These are phyloP conservation scores for Syzygium aromaticum DNA, from an alignment of 345 rosid species.

Conservation along the genomic window DNA sequence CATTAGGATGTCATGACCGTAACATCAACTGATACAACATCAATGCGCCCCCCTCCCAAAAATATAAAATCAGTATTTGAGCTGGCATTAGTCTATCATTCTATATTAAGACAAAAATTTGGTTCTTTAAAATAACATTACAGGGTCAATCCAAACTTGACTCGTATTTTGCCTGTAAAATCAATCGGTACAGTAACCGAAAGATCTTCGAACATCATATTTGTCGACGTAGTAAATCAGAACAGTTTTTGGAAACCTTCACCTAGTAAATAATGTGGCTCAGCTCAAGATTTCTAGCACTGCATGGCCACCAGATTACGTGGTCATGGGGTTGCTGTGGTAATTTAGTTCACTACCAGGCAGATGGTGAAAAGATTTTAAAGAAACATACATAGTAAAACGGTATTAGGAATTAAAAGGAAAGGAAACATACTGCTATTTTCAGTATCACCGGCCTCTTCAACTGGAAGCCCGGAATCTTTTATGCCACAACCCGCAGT, in stretches of 20 bases:
- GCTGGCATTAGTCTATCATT: not conserved
- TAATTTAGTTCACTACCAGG: not conserved
- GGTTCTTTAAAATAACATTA: not conserved
- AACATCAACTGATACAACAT: not conserved
- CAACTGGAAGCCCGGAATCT: slow-evolving; percentile 58
- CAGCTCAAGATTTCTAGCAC: not conserved
- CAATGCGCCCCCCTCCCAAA: not conserved
- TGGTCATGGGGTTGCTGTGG: not conserved
- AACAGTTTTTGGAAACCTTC: not conserved
- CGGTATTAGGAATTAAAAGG: not conserved
- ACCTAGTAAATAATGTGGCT: not conserved
- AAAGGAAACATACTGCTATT: slow-evolving; percentile 50
- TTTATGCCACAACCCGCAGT: slow-evolving; percentile 88
- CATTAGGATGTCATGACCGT: not conserved
- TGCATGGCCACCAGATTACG: not conserved
- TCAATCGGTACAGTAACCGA: not conserved
- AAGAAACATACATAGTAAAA: not conserved
- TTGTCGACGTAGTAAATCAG: not conserved
- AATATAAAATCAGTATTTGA: not conserved
- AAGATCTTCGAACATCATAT: not conserved
- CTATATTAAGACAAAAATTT: not conserved
- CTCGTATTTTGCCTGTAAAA: not conserved
- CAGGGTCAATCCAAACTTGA: not conserved
- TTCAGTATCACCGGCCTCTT: slow-evolving; percentile 65
- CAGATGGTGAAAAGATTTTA: not conserved